A percentile compares a stretch with the other conserved stretches of the same genome.
These are phyloP conservation scores for Senecio squalidus DNA, from an alignment of 140 eudicot genomes.

Conservation along the genomic window DNA sequence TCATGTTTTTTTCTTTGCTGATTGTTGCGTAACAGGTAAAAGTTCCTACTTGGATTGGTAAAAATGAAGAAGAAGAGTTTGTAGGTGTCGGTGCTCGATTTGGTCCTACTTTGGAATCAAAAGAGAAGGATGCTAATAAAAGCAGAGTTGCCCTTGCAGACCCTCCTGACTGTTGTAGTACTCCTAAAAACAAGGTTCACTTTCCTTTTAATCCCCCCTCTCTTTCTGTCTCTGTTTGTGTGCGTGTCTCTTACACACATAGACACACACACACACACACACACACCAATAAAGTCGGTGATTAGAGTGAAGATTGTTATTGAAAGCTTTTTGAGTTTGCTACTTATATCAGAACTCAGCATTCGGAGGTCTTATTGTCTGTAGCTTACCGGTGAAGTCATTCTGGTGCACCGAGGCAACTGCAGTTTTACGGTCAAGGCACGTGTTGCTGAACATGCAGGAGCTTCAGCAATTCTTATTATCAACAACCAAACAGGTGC, in stretches of 20 bases:
- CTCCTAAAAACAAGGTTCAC: conserved; percentile 77
- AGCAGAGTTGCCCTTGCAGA: conserved; percentile 82
- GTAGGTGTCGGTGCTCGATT: conserved; percentile 99
- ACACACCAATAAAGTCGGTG: conserved; percentile 7
- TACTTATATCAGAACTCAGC: conserved; percentile 38
- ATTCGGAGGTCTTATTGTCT: conserved; percentile 40
- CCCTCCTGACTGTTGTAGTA: conserved; percentile 96
- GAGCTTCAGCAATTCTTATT: conserved; percentile 90
- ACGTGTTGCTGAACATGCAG: conserved; percentile 92
- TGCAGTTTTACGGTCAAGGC: conserved; percentile 94
- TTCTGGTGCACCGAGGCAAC: conserved; percentile 92
- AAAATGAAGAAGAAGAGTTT: conserved; percentile 62
- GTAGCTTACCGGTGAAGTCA: conserved; percentile 93
- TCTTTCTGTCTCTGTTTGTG: background rate
- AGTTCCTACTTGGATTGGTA: conserved; percentile 86
- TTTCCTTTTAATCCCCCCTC: background rate
- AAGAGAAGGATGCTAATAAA: conserved; percentile 91
- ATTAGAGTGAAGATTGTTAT: conserved; percentile 17
- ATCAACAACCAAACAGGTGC: conserved; percentile 79
- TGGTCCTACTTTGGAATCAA: conserved; percentile 93
- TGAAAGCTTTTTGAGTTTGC: conserved; percentile 28
- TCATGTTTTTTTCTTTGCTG: conserved; percentile 13
- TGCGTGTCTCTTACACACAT: background rate
- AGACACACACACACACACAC: too few relatives aligned
- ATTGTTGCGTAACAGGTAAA: conserved; percentile 65